Evolutionary conservation across 1,284 basidiomycete species (phyloP).

Genomic region (Cutaneotrichosporon spelunceum): DNA sequence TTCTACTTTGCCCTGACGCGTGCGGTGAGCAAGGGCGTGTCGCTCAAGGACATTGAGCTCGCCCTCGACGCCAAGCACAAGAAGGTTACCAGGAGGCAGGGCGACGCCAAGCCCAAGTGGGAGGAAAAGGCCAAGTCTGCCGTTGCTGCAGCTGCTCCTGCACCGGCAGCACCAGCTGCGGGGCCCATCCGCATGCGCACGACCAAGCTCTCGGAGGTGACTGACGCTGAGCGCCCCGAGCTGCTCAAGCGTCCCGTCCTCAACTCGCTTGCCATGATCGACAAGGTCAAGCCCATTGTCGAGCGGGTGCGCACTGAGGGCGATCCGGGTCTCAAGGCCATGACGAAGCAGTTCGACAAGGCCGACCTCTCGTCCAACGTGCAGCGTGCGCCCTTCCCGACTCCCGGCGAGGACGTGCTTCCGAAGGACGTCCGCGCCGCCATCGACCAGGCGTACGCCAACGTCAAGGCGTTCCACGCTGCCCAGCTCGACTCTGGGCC

Average conservation of each 20-base stretch:
- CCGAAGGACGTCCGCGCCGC: slow-evolving; percentile 67
- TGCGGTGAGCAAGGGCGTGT: slow-evolving; percentile 80
- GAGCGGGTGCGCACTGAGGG: slow-evolving; percentile 78
- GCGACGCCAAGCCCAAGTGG: slow-evolving; percentile 92
- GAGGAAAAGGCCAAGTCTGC: slow-evolving; percentile 43
- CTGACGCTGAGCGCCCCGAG: slow-evolving; percentile 60
- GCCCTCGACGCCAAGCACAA: slow-evolving; percentile 82
- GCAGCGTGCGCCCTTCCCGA: slow-evolving; percentile 53
- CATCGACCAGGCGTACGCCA: slow-evolving; percentile 88
- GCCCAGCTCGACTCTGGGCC: slow-evolving; percentile 71
- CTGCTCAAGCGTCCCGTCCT: slow-evolving; percentile 88
- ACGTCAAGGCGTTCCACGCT: slow-evolving; percentile 85
- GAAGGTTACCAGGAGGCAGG: slow-evolving; percentile 82
- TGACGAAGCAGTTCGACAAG: slow-evolving; percentile 92
- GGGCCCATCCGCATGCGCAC: slow-evolving; percentile 70
- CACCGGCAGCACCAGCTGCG: slow-evolving; percentile 41
- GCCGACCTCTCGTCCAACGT: slow-evolving; percentile 55
- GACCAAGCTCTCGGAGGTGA: slow-evolving; percentile 60
- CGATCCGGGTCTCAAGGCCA: slow-evolving; percentile 79
- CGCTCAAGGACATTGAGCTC: slow-evolving; percentile 77
- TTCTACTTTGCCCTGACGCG: slow-evolving; percentile 89
- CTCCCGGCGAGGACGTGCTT: slow-evolving; percentile 57
- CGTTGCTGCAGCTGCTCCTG: slow-evolving; percentile 31
- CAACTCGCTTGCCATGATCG: slow-evolving; percentile 90
- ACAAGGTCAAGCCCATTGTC: slow-evolving; percentile 92